phyloP scores from a whole-genome alignment of 805 yeast genomes.

The Sporopachydermia lactativora region DNA sequence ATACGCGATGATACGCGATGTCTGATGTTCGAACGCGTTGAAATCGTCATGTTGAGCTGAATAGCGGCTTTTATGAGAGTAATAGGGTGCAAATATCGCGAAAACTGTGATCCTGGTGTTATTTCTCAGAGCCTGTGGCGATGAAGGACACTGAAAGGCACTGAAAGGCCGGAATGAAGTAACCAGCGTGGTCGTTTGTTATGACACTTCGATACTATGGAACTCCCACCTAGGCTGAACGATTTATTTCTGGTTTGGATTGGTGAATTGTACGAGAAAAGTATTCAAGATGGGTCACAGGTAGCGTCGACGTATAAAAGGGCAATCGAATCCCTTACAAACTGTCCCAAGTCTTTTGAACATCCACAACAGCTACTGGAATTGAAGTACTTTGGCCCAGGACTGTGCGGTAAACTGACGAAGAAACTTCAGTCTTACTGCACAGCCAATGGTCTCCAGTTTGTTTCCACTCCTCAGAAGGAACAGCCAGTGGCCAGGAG shows the following conservation, averaged over 20 bases:
- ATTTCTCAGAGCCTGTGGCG: too few species aligned
- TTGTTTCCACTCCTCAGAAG: conserved; percentile 32
- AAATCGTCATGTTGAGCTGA: too few species aligned
- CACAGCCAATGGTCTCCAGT: conserved; percentile 29
- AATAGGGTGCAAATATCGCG: too few species aligned
- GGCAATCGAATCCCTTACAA: conserved; percentile 40
- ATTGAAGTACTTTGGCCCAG: conserved; percentile 61
- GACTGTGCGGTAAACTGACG: conserved; percentile 39
- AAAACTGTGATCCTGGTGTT: too few species aligned
- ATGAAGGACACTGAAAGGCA: too few species aligned
- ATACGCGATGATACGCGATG: too few species aligned
- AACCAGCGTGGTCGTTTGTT: too few species aligned
- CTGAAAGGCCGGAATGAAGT: too few species aligned
- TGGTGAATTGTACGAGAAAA: conserved; percentile 33
- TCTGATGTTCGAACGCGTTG: too few species aligned
- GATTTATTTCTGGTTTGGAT: conserved; percentile 44
- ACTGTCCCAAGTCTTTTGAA: conserved; percentile 28
- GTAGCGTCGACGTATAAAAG: conserved; percentile 35
- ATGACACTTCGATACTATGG: too few species aligned
- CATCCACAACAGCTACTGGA: conserved; percentile 44
- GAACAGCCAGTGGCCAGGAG: conserved; percentile 8
- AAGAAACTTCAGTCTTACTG: conserved; percentile 40
- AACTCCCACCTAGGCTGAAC: conserved; percentile 33
- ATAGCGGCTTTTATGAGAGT: too few species aligned
- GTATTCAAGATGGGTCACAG: conserved; percentile 36